A percentile compares a stretch with the other conserved stretches of the same genome.
Evolutionary conservation across 805 yeast species (phyloP).

Genomic region (Sugiyamaella chiloensis): DNA sequence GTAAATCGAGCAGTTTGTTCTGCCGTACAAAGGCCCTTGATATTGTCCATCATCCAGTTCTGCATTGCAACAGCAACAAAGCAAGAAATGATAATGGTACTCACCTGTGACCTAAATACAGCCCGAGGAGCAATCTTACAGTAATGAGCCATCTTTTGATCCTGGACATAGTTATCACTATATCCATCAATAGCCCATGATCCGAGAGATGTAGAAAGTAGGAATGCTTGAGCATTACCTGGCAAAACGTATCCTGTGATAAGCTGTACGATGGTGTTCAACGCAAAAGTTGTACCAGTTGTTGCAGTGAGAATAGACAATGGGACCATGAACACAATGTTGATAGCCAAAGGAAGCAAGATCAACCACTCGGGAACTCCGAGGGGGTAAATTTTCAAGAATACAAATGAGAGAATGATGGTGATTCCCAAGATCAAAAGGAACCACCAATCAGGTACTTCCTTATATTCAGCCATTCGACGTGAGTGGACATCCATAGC

Average conservation of each 20-base stretch:
- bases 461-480: constrained; percentile 42
- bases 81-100: constrained; percentile 27
- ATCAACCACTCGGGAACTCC: constrained; percentile 48
- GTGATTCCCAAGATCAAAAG: constrained; percentile 43
- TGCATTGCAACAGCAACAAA: constrained; percentile 32
- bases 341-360: constrained; percentile 53
- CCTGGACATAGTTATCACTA: constrained; percentile 52
- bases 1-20: constrained; percentile 33
- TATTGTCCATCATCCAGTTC: constrained; percentile 33
- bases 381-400: constrained; percentile 23
- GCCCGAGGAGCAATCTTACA: constrained; percentile 31
- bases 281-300: constrained; percentile 55
- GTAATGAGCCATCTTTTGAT: constrained; percentile 61
- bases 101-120: constrained; percentile 26
- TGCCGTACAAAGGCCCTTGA: constrained; percentile 30
- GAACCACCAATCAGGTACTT: constrained; percentile 77
- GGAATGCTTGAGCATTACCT: constrained; percentile 54
- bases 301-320: constrained; percentile 58
- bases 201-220: constrained; percentile 58
- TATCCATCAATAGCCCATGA: constrained; percentile 53
- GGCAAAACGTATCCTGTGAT: constrained; percentile 65
- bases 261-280: constrained; percentile 60
- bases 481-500: constrained; percentile 21
- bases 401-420: constrained; percentile 30
- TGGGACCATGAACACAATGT: constrained; percentile 57